A percentile compares a stretch with the other conserved stretches of the same genome.
These are phyloP conservation scores for Herpetomonas samuelpessoai DNA, from an alignment of 208 protist species.

Conservation along the genomic window DNA sequence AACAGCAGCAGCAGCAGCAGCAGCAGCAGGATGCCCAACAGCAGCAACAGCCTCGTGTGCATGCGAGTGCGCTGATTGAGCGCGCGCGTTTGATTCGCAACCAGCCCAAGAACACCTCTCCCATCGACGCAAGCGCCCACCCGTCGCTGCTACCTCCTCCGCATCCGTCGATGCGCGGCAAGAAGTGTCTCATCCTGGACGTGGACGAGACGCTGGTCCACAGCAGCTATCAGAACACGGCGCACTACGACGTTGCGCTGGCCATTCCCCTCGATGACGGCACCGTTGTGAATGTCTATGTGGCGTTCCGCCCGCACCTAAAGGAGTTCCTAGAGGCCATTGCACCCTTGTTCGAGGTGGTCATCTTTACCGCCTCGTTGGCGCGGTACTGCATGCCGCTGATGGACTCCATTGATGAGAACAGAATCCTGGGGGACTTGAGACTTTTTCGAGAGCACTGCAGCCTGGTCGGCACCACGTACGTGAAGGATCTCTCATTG, in stretches of 20 bases:
- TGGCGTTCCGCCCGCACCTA: conserved; percentile 75
- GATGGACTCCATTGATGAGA: conserved; percentile 70
- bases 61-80: conserved; percentile 45
- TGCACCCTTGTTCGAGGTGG: conserved; percentile 77
- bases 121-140: conserved; percentile 58
- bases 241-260: conserved; percentile 65
- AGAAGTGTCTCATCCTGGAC: conserved; percentile 86
- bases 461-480: conserved; percentile 70
- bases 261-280: conserved; percentile 54
- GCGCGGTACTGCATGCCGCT: conserved; percentile 79
- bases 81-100: conserved; percentile 47
- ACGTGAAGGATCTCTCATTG: conserved; percentile 88
- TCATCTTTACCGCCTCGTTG: conserved; percentile 88
- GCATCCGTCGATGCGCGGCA: conserved; percentile 28
- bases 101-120: conserved; percentile 81
- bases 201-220: conserved; percentile 91
- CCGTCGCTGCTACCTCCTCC: conserved; percentile 63
- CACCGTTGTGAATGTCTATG: conserved; percentile 73
- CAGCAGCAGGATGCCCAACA: conserved; percentile 2
- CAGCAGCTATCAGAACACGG: conserved; percentile 65
- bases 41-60: conserved; percentile 29
- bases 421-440: conserved; percentile 50
- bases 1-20: neutral
- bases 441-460: conserved; percentile 87
- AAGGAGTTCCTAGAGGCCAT: conserved; percentile 75